A percentile compares a stretch with the other conserved stretches of the same genome.
These are phyloP conservation scores for Hypoxylon sp. DNA, from an alignment of 2,329 filamentous ascomycete genomes.

Conservation along the genomic window DNA sequence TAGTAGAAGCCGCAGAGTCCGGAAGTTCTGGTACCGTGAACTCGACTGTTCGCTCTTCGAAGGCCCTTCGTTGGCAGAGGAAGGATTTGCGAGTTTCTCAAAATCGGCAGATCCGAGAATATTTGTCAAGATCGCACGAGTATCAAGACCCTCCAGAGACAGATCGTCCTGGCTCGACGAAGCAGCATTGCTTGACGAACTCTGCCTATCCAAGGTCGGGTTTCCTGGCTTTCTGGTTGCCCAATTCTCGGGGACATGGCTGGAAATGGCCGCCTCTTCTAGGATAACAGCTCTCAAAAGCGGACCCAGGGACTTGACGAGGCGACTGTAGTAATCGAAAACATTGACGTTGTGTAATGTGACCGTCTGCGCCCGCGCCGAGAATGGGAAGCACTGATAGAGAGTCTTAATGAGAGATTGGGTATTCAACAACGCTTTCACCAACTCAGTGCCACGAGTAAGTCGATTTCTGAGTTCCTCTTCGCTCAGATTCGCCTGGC, in stretches of 20 bases:
- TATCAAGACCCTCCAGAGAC: constrained; percentile 45
- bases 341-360: constrained; percentile 82
- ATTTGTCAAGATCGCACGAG: constrained; percentile 39
- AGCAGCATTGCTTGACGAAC: constrained; percentile 12
- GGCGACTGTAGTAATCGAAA: constrained; percentile 80
- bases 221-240: constrained; percentile 48
- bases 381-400: constrained; percentile 76
- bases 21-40: constrained; percentile 74
- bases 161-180: constrained; percentile 19
- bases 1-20: constrained; percentile 78
- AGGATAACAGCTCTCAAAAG: constrained; percentile 82
- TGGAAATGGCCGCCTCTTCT: constrained; percentile 81
- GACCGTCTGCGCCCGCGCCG: constrained; percentile 68
- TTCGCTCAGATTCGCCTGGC: constrained; percentile 44
- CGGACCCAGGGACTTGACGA: constrained; percentile 78
- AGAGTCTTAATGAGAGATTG: constrained; percentile 81
- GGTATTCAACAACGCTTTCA: constrained; percentile 79
- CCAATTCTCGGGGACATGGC: constrained; percentile 77
- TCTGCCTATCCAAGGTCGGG: constrained; percentile 33
- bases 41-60: constrained; percentile 43
- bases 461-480: constrained; percentile 53
- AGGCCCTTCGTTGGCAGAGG: constrained; percentile 20
- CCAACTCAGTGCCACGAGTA: constrained; percentile 74
- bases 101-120: constrained; percentile 39
- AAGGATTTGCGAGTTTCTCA: constrained; percentile 35